Evolutionary conservation across 1,284 basidiomycete species (phyloP), one percentile per base, ranked within the genome.

Genomic region (Boletus semigastroideus): DNA sequence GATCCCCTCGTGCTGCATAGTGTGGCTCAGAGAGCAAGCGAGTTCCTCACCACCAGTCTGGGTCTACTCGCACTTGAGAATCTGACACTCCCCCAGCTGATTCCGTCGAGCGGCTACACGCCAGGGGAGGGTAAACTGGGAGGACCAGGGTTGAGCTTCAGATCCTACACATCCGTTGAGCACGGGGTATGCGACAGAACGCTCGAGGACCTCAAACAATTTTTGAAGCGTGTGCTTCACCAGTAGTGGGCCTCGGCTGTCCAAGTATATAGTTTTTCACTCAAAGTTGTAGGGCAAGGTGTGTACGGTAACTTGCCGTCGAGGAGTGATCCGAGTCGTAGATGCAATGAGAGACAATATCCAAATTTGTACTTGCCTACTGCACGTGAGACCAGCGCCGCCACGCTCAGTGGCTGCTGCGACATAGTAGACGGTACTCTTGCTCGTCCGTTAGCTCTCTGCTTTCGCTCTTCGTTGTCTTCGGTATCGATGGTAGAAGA

Each of bases 131-230:
- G 59, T 8, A 68, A 57, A 44, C 37, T 67, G 25, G 69, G 69
- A 1, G 63, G 65, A 12, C 56, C 66, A 42, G 83, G 83, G 14
- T 68, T 88, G n/a, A 75, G 75, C 36, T 87, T 84, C 71, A 76
- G 84, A 48, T 56, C 75, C 11, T 90, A 90, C 61, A 66, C 72
- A 5, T 79, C 78, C 16, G 72, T 89, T 58, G 78, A 74, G 30
- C 92, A 94, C 60, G 79, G 80, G 38, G 79, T 85, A 12, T 78
- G 74, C 52, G 90, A 93, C 68, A 73, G 92, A 40, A 73, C 75
- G 10, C 48, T 63, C 12, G 61, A 68, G 41, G 84, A 92, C 58
- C 65, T 92, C 60, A 77, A 74, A 60, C 67, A 58, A 17, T 90
- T 86, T 78, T 71, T 90, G 54, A 79, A 78, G 67, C 79, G 68